Evolutionary conservation across 2,329 filamentous ascomycete species (phyloP), one percentile per base, ranked within the genome.

Genomic region (Fusarium stilboides): DNA sequence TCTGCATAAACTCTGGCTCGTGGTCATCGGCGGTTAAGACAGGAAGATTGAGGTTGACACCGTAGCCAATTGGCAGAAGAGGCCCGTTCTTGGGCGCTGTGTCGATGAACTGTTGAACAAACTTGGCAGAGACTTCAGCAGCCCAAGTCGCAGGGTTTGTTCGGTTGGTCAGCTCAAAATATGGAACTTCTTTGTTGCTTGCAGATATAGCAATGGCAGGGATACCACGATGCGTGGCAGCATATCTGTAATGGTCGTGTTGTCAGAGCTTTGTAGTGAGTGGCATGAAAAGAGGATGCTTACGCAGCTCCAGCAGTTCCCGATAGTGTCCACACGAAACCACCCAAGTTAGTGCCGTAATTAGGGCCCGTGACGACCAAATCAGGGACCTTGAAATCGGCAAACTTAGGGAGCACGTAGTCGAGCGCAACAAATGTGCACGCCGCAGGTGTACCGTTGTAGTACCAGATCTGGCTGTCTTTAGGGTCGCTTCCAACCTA

Each of bases 381-480:
- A 55, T 89, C 87, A 1, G 85, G 85, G 3, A 80, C 79, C n/a
- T 74, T 78, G 70, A 85, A 82, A 70, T 83, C 79, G 65, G 80
- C 81, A 71, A 81, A 85, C 15, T 73, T 77, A 2, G 86, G 86
- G 17, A 88, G 78, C 10, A 89, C 84, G 44, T 85, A 87, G 77
- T 88, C 86, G 8, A 88, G 80, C 3, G 82, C 86, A 7, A 89
- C 84, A 59, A 88, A 85, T 2, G 85, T 86, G 69, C 84, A 86
- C 0, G 86, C 83, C 0, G 85, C 85, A 0, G 87, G 85, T 0
- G 86, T 89, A 22, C 87, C 86, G 54, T 88, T 87, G 76, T 88
- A 89, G 72, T 89, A 88, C 85, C 85, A 89, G 66, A 89, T 86
- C 62, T 86, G 81, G 53, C 78, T 78, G 58, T 88, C 84, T 20